Evolutionary conservation across 2,329 filamentous ascomycete species (phyloP).

Genomic region (Dothidotthia symphoricarpi): DNA sequence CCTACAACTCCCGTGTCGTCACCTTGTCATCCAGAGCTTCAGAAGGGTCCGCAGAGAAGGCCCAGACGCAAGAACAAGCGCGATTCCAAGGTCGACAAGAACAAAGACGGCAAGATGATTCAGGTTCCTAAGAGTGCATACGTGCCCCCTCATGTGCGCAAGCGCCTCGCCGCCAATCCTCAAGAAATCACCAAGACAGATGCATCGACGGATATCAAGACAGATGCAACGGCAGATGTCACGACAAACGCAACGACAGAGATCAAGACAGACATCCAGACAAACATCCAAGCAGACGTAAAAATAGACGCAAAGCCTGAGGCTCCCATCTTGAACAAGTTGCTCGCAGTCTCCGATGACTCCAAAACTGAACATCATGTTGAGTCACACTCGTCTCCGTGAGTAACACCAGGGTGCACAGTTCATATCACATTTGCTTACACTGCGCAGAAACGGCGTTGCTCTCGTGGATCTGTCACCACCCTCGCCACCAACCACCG

Average conservation of each 20-base stretch:
- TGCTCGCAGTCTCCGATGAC: slow-evolving; percentile 6
- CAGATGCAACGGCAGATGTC: no score
- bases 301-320: slow-evolving; percentile 7
- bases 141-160: slow-evolving; percentile 30
- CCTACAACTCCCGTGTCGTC: slow-evolving; percentile 2
- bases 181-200: no score
- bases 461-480: neutral
- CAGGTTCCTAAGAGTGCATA: slow-evolving; percentile 6
- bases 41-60: neutral
- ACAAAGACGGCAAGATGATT: slow-evolving; percentile 12
- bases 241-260: no score
- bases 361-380: slow-evolving; percentile 4
- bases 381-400: neutral
- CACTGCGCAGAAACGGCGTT: neutral
- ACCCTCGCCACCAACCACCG: slow-evolving; percentile 6
- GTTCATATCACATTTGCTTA: neutral
- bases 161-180: slow-evolving; percentile 2
- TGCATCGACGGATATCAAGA: no score
- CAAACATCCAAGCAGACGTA: no score
- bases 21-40: neutral
- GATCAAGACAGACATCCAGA: no score
- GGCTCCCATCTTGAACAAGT: slow-evolving; percentile 1
- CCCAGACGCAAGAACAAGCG: slow-evolving; percentile 2
- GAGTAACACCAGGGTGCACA: neutral
- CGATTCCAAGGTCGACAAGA: neutral